Base-by-base conservation (phyloP, 2,329 filamentous ascomycete species). In the Aspergillus brunneoviolaceus region DNA sequence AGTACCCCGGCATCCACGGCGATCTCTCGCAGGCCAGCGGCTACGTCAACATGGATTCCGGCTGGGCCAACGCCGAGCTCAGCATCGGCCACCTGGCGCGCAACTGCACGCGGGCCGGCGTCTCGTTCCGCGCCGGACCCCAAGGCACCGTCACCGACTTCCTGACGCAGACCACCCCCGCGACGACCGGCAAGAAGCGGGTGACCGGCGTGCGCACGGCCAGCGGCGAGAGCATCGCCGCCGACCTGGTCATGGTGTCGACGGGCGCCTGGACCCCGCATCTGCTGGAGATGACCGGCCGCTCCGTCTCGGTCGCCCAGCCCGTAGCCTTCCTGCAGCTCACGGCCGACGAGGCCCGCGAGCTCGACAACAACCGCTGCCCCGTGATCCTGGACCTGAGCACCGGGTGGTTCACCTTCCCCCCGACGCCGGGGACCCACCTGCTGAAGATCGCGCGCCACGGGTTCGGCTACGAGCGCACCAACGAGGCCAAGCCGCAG, bases 261-360 rank as follows among this genome's bases (percentile, higher is more conserved):
- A 87, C 92, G 0, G 94, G 94, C 16, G 92, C 94, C 4, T 98
- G 94, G 93, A 91, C 90, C 2, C 85, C 88, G 2, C 83, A 85
- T 1, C 82, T 97, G 23, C 78, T 97, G 58, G 90, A 96, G 74
- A 80, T 97, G 0, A 82, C 87, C 51, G 91, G 91, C 27, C 85
- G 90, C 49, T 88, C 62, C 2, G 14, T 67, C 27, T 48, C 66
- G 5, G 64, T 66, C 2, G 67, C 49, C 4, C 64, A 65, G n/a
- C 57, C 60, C 10, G 52, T 76, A 3, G 72, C 68, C 4, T 72
- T 68, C 58, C 62, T 75, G 10, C 65, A 67, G 16, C 64, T 75
- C 2, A 67, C 64, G 0, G 60, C 66, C 2, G 65, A 66, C 0
- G 73, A 76, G 45, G 64, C 70, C 12, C 75, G 73, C 57, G 63